phyloP scores from a whole-genome alignment of 2,329 filamentous ascomycete species.

The Talaromyces funiculosus region DNA sequence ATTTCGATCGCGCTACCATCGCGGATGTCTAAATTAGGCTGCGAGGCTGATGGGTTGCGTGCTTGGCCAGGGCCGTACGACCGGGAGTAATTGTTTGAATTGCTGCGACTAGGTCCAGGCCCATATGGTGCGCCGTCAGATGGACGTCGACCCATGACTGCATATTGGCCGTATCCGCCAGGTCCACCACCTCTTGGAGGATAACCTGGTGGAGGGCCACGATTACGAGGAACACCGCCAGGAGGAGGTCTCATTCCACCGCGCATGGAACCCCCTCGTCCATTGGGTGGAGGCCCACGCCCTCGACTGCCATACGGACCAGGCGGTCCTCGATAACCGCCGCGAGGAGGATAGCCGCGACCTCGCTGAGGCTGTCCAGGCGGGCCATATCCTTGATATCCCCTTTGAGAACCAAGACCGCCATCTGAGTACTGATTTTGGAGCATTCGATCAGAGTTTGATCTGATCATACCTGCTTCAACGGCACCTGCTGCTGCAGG shows the following conservation, averaged over 20 bases:
- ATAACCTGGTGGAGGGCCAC: slow-evolving; percentile 48
- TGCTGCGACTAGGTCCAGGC: slow-evolving; percentile 18
- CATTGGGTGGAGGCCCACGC: slow-evolving; percentile 32
- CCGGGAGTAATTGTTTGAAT: slow-evolving; percentile 24
- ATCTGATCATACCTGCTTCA: slow-evolving; percentile 32
- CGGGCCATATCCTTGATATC: slow-evolving; percentile 39
- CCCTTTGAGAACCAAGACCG: slow-evolving; percentile 39
- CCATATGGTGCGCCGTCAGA: slow-evolving; percentile 35
- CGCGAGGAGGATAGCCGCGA: slow-evolving; percentile 44
- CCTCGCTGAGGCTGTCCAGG: slow-evolving; percentile 39
- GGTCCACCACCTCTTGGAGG: slow-evolving; percentile 40
- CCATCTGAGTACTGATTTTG: slow-evolving; percentile 45
- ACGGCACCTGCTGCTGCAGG: slow-evolving; percentile 22
- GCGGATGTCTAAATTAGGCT: slow-evolving; percentile 19
- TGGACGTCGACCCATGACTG: slow-evolving; percentile 21
- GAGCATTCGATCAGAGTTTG: slow-evolving; percentile 39
- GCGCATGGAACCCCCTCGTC: slow-evolving; percentile 41
- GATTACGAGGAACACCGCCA: slow-evolving; percentile 40
- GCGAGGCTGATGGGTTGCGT: slow-evolving; percentile 29
- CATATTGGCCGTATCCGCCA: slow-evolving; percentile 31
- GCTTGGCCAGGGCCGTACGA: slow-evolving; percentile 19
- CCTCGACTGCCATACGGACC: slow-evolving; percentile 29
- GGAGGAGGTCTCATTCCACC: slow-evolving; percentile 28
- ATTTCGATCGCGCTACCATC: slow-evolving; percentile 67
- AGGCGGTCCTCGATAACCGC: slow-evolving; percentile 28